These are phyloP conservation scores for Wickerhamomyces mucosus DNA, from an alignment of 805 yeast genomes.

Conservation along the genomic window DNA sequence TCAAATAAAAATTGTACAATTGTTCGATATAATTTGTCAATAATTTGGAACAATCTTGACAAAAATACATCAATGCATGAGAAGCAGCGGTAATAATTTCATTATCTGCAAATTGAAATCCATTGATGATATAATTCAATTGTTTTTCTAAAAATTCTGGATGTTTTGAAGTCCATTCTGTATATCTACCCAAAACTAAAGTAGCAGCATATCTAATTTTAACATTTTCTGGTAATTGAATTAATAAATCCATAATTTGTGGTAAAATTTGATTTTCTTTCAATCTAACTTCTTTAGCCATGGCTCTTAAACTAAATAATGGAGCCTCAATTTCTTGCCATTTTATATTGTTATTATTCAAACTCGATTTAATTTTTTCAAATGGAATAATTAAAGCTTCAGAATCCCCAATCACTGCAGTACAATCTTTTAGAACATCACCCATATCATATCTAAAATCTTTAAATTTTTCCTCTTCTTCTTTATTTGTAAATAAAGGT, in stretches of 20 bases:
- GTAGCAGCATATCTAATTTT: conserved; percentile 90
- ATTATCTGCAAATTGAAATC: conserved; percentile 38
- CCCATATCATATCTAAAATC: conserved; percentile 96
- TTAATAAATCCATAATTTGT: conserved; percentile 57
- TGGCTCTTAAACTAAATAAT: conserved; percentile 78
- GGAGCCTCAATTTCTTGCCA: conserved; percentile 94
- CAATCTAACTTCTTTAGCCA: conserved; percentile 83
- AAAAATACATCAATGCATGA: conserved; percentile 87
- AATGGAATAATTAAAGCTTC: conserved; percentile 66
- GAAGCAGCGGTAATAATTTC: conserved; percentile 76
- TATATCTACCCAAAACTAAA: conserved; percentile 87
- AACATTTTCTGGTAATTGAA: conserved; percentile 72
- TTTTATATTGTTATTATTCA: conserved; percentile 20
- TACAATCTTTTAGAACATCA: conserved; percentile 93
- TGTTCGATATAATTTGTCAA: conserved; percentile 65
- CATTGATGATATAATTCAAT: conserved; percentile 72
- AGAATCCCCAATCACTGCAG: conserved; percentile 77
- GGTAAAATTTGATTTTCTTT: conserved; percentile 64
- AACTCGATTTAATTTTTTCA: conserved; percentile 36
- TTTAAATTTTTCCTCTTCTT: conserved; percentile 84
- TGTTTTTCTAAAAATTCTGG: conserved; percentile 77
- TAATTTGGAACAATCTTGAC: conserved; percentile 75
- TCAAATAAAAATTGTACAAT: conserved; percentile 61
- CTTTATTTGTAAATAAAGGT: conserved; percentile 58
- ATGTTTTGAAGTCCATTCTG: conserved; percentile 89